Evolutionary conservation across 164 flowering plant species (phyloP).

Genomic region (Annona cherimola): DNA sequence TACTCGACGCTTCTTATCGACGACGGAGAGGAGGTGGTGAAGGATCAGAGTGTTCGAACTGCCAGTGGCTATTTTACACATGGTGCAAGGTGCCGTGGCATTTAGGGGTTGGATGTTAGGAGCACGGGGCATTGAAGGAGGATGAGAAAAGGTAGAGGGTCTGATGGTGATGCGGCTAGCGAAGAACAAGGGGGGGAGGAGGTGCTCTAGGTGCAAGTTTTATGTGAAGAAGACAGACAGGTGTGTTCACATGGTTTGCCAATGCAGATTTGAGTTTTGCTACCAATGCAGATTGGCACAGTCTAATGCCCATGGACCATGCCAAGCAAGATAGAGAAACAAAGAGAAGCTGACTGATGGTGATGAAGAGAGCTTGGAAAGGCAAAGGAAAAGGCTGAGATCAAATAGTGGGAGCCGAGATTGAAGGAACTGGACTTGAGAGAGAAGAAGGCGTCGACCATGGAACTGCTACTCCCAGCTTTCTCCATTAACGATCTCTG

Average conservation of each 20-base stretch:
- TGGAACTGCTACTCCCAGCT: too few species aligned
- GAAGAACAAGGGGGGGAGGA: conserved; percentile 35
- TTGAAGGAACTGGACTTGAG: too few species aligned
- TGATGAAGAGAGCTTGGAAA: too few species aligned
- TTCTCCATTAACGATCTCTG: too few species aligned
- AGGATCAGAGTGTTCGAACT: conserved; percentile 31
- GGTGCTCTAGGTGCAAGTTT: conserved; percentile 41
- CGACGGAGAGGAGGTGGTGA: conserved; percentile 9
- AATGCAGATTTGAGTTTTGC: conserved; percentile 27
- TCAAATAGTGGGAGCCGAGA: too few species aligned
- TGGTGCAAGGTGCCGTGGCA: conserved; percentile 40
- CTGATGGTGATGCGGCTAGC: conserved; percentile 31
- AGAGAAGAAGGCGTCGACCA: too few species aligned
- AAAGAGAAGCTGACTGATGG: background rate
- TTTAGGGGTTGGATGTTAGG: conserved; percentile 22
- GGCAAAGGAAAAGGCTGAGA: too few species aligned
- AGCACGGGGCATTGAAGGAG: conserved; percentile 17
- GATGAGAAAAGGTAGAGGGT: conserved; percentile 25
- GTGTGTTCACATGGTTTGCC: conserved; percentile 41
- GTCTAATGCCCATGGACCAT: background rate
- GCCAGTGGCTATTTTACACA: conserved; percentile 37
- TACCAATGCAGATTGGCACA: conserved; percentile 16
- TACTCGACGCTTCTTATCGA: conserved; percentile 13
- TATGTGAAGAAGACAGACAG: conserved; percentile 39
- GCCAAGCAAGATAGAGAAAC: background rate